phyloP scores from a whole-genome alignment of 768 basidiomycete genomes.

The Solioccasus polychromus region DNA sequence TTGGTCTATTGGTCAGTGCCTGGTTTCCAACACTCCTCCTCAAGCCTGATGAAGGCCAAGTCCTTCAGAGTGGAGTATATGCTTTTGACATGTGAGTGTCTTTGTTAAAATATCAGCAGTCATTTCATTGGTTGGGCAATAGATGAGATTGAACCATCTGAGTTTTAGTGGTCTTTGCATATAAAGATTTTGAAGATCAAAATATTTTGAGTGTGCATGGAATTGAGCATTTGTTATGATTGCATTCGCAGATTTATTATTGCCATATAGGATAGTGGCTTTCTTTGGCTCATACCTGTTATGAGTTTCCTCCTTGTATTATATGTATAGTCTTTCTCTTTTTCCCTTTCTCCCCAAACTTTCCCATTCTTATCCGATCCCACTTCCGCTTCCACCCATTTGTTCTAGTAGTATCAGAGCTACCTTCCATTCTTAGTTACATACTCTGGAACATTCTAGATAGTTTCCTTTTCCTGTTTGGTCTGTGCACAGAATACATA shows the following conservation, averaged over 20 bases:
- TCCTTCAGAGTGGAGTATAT: slow-evolving; percentile 6
- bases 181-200: slow-evolving; percentile 24
- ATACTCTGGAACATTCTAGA: too few species aligned
- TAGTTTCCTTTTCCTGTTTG: too few species aligned
- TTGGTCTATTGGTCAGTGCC: too few species aligned
- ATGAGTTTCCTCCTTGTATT: too few species aligned
- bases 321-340: too few species aligned
- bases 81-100: background rate
- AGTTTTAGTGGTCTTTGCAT: slow-evolving; percentile 1
- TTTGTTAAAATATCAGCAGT: slow-evolving; percentile 20
- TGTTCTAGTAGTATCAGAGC: too few species aligned
- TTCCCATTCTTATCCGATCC: too few species aligned
- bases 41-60: slow-evolving; percentile 6
- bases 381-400: too few species aligned
- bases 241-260: slow-evolving; percentile 28
- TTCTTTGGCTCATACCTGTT: too few species aligned
- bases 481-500: too few species aligned
- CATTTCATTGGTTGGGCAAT: slow-evolving; percentile 23
- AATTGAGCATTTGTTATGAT: slow-evolving; percentile 14
- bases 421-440: too few species aligned
- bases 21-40: slow-evolving; percentile 21
- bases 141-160: background rate
- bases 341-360: too few species aligned
- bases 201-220: slow-evolving; percentile 24
- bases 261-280: slow-evolving; percentile 16